Conservation (phyloP, 371 early-diverging fungal genomes). For the Blakeslea trispora region DNA sequence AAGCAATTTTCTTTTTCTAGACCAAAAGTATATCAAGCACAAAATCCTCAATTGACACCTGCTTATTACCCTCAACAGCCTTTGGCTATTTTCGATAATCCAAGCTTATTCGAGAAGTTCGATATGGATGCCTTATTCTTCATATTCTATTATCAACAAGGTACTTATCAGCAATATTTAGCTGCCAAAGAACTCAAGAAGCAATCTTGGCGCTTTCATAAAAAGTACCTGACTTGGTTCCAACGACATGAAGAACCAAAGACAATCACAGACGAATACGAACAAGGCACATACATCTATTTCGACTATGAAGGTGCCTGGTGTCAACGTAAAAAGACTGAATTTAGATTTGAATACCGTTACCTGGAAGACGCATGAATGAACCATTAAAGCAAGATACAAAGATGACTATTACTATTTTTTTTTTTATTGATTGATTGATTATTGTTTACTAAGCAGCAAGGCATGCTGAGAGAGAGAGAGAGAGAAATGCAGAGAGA, state of each 20-base stretch:
- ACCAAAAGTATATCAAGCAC: slow-evolving; percentile 73
- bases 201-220: slow-evolving; percentile 99
- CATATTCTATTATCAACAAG: slow-evolving; percentile 98
- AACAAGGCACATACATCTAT: slow-evolving; percentile 98
- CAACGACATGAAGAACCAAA: slow-evolving; percentile 98
- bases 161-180: slow-evolving; percentile 95
- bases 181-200: slow-evolving; percentile 97
- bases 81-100: slow-evolving; percentile 77
- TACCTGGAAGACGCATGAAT: slow-evolving; percentile 33
- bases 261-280: slow-evolving; percentile 96
- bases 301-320: slow-evolving; percentile 99
- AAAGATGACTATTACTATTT: background rate
- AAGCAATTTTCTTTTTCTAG: slow-evolving; percentile 16
- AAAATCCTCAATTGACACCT: slow-evolving; percentile 80
- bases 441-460: no score
- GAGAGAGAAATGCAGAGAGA: no score
- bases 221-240: slow-evolving; percentile 99
- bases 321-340: slow-evolving; percentile 97
- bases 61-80: slow-evolving; percentile 90
- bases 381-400: background rate
- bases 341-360: slow-evolving; percentile 67
- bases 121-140: slow-evolving; percentile 98
- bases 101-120: slow-evolving; percentile 87
- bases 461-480: no score
- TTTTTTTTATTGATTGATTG: background rate